Evolutionary conservation across 2,329 filamentous ascomycete genomes (phyloP).

Genomic region (Tolypocladium inflatum): DNA sequence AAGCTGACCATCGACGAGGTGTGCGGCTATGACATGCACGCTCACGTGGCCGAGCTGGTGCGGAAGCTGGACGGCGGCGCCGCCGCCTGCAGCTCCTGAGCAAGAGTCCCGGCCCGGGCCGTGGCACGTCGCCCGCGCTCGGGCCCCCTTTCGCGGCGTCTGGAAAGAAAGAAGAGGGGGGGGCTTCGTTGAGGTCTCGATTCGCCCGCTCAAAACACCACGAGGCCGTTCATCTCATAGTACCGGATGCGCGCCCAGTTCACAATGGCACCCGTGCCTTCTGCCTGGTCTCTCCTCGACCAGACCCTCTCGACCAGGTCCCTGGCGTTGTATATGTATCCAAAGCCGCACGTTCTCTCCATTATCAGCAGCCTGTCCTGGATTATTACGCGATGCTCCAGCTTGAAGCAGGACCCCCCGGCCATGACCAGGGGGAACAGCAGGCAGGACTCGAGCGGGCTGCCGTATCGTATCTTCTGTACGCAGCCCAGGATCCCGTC

Average conservation of each 20-base stretch:
- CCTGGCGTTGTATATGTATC: slow-evolving; percentile 29
- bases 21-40: slow-evolving; percentile 38
- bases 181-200: too few relatives aligned
- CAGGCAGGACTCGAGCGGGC: slow-evolving; percentile 28
- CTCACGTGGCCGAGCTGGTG: slow-evolving; percentile 10
- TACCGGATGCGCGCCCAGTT: slow-evolving; percentile 25
- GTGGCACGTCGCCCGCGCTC: background rate
- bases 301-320: slow-evolving; percentile 30
- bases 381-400: slow-evolving; percentile 27
- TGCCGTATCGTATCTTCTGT: slow-evolving; percentile 30
- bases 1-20: slow-evolving; percentile 56
- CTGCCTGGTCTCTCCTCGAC: slow-evolving; percentile 18
- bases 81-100: background rate
- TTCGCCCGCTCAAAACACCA: slow-evolving; percentile 16
- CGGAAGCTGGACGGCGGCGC: background rate
- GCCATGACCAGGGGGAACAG: slow-evolving; percentile 32
- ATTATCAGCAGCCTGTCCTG: slow-evolving; percentile 31
- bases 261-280: slow-evolving; percentile 16
- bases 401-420: slow-evolving; percentile 23
- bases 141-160: background rate
- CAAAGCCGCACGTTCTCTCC: slow-evolving; percentile 32
- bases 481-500: slow-evolving; percentile 23
- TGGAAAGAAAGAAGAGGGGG: too few relatives aligned
- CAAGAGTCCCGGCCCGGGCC: too few relatives aligned
- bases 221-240: slow-evolving; percentile 25